Base-by-base conservation (phyloP, 257 asterid species). In the Solanum pinnatisectum region DNA sequence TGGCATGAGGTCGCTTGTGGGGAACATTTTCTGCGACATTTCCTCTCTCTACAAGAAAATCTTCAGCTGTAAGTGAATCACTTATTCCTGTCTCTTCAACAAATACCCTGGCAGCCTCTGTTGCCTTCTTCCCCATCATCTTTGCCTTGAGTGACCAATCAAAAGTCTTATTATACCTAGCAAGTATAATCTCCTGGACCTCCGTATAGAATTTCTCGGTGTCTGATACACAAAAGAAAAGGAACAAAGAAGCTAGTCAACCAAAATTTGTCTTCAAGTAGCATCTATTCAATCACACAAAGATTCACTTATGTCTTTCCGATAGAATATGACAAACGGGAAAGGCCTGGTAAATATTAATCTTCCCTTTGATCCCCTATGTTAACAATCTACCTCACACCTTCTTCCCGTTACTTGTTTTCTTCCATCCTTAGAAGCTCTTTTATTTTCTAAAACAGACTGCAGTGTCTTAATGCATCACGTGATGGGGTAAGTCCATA, bases 71-170 rank as follows among this genome's bases (percentile, higher is more conserved):
- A 71, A 97, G 94, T 23, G 92, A 90, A 87, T 94, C 96, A 82
- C 91, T 90, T 79, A 97, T 92, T 84, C 98, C 98, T 72, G 93
- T 93, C 92, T 94, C 98, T 91, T 96, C 95, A 83, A 97, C 98
- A 91, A 96, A 97, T 46, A 97, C 92, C 83, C 93, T 93, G 79
- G 99, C 98, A 84, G 98, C 98, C 93, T 96, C 99, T 70, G 96
- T 95, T 39, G 98, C 98, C 91, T 96, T 97, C 94, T 83, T 97
- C 6, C 99, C 99, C 99, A 97, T 96, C 99, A 97, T 95, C 92
- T 93, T 96, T 32, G 99, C 98, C 94, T 95, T 94, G 68, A 97
- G 94, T 83, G 99, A 92, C 99, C 99, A 97, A 87, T 96, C 98
- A 95, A 97, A 96, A 72, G 96, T 95, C 91, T 96, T 97, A 77